Evolutionary conservation across 768 basidiomycete genomes (phyloP).

Genomic region (Rhodotorula kratochvilovae): DNA sequence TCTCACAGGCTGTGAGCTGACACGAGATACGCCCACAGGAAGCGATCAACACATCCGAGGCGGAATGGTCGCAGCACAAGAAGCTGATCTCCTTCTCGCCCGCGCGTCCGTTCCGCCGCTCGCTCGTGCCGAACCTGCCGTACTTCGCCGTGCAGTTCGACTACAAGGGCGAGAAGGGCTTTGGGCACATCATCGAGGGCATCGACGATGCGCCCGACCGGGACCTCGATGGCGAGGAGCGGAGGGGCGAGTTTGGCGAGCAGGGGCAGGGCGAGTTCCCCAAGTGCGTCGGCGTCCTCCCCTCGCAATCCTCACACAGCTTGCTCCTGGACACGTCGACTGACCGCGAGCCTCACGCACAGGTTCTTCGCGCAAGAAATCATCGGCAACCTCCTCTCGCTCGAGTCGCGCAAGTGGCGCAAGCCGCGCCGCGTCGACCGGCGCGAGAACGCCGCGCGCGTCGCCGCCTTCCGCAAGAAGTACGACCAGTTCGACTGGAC

Average conservation of each 20-base stretch:
- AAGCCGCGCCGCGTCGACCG: conserved; percentile 71
- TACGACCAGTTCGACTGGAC: conserved; percentile 60
- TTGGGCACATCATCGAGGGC: conserved; percentile 97
- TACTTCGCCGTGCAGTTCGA: conserved; percentile 99
- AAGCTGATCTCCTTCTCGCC: conserved; percentile 90
- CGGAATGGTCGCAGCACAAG: conserved; percentile 98
- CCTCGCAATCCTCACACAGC: too few species aligned
- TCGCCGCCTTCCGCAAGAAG: conserved; percentile 63
- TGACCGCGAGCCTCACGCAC: background rate
- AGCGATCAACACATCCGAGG: conserved; percentile 85
- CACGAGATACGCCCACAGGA: conserved; percentile 55
- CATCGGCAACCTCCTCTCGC: conserved; percentile 80
- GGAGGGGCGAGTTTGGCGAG: conserved; percentile 62
- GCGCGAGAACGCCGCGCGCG: conserved; percentile 64
- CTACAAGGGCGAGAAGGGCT: conserved; percentile 90
- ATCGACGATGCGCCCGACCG: conserved; percentile 60
- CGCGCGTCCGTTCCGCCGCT: conserved; percentile 83
- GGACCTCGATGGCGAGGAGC: conserved; percentile 61
- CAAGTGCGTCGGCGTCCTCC: conserved; percentile 53
- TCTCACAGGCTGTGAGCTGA: background rate
- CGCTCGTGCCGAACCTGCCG: conserved; percentile 93
- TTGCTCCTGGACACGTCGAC: too few species aligned
- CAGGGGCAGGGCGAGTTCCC: conserved; percentile 90
- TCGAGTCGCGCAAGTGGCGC: conserved; percentile 78
- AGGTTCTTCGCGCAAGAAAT: conserved; percentile 96